Base-by-base conservation (phyloP, 1,139 yeast species). In the Yamadazyma atmosphaerica region DNA sequence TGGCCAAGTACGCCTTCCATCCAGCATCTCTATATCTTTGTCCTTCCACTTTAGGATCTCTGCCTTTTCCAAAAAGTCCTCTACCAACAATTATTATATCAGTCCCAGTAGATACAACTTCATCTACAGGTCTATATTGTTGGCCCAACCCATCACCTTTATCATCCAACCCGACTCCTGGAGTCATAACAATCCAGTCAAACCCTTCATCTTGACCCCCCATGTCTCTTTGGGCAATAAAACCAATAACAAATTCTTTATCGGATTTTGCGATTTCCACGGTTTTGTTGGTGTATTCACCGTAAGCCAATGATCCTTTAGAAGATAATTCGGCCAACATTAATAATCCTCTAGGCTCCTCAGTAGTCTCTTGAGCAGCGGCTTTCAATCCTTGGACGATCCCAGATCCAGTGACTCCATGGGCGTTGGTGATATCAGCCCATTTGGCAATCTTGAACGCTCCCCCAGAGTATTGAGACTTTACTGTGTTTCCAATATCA, bases 401-500 rank as follows among this genome's bases (percentile, higher is more conserved):
- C 4, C 98, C 98, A 0, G 83, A 82, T 9, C 99, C 99, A 1
- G 98, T 92, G 19, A 94, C 90, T 41, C 98, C 95, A 55, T 94
- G 99, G 0, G 98, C 98, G 60, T 94, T 94, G 36, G 98, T 90
- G 45, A 94, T 87, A 56, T 94, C 97, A 0, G 98, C 81, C 98
- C 98, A 94, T 53, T 81, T 68, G 9, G 95, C 94, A 46, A 92
- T 92, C 57, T 79, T 80, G 68, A 80, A 89, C 3, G 88, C 83
- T 34, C 99, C 99, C 32, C 95, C 87, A 30, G 84, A 70, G 63
- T 92, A 94, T 64, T 94, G 99, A 31, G 87, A 77, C 65, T 90
- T 90, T 37, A 92, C 98, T 1, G 98, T 94, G 55, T 89, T 88
- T n/a, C 99, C 99, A 54, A 94, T 94, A 62, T 94, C 99, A 21